phyloP scores from a whole-genome alignment of 129 eudicot genomes.

The Oenanthe sinensis region DNA sequence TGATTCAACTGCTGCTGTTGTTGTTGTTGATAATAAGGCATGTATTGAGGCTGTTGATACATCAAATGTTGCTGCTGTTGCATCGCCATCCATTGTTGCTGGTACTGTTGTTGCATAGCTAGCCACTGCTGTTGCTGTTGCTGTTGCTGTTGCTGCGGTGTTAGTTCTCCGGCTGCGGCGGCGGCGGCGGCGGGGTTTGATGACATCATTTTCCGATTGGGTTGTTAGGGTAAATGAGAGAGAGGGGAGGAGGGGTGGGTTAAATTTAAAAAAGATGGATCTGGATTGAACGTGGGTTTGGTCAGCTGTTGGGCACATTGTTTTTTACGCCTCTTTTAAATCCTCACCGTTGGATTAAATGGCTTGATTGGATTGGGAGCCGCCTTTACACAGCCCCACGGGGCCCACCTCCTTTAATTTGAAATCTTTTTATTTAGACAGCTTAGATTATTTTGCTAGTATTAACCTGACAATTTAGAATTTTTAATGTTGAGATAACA shows the following conservation, averaged over 20 bases:
- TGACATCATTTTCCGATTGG: conserved; percentile 6
- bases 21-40: neutral
- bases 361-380: neutral
- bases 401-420: neutral
- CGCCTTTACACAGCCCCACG: neutral
- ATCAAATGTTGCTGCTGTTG: conserved; percentile 1
- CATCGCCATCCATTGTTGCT: conserved; percentile 2
- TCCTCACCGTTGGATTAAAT: neutral
- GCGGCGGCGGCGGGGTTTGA: neutral
- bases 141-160: conserved; percentile 3
- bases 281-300: neutral
- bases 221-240: neutral
- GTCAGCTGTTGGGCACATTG: neutral
- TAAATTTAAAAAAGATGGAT: neutral
- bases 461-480: no score
- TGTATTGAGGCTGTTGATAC: conserved; percentile 8
- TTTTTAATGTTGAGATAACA: no score
- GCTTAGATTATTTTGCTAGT: no score
- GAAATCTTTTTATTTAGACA: no score
- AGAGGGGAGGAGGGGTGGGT: neutral
- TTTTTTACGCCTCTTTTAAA: neutral
- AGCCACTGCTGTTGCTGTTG: conserved; percentile 5
- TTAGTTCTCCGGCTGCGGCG: conserved; percentile 4
- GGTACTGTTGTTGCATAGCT: conserved; percentile 9
- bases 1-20: neutral